phyloP scores from a whole-genome alignment of 805 yeast genomes.

The Candida verbasci region DNA sequence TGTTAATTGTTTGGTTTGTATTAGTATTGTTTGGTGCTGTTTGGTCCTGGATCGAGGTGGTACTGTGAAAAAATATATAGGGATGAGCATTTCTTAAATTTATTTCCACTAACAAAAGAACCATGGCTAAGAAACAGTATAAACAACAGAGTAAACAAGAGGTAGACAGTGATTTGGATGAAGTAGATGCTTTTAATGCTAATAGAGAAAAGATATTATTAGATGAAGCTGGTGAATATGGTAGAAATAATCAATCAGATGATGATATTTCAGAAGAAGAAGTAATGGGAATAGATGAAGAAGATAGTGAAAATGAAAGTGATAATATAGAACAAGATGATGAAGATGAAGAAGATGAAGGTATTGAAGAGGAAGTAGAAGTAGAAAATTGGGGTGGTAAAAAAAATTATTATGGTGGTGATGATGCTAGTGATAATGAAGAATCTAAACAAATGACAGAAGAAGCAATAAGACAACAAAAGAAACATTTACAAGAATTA shows the following conservation, averaged over 20 bases:
- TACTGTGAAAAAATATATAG: constrained; percentile 4
- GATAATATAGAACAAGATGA: constrained; percentile 35
- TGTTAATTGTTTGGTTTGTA: no score
- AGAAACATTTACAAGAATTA: constrained; percentile 64
- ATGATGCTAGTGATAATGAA: constrained; percentile 67
- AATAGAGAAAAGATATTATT: constrained; percentile 54
- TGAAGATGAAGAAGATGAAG: constrained; percentile 21
- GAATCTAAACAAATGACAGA: constrained; percentile 74
- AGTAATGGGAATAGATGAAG: constrained; percentile 35
- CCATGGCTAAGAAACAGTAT: no score
- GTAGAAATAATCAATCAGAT: constrained; percentile 16
- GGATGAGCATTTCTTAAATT: no score
- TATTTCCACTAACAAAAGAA: no score
- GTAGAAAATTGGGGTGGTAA: constrained; percentile 44
- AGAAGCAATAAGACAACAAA: constrained; percentile 86
- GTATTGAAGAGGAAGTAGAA: constrained; percentile 22
- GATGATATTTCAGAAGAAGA: constrained; percentile 47
- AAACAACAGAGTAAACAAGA: no score
- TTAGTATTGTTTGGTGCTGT: no score
- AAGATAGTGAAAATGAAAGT: constrained; percentile 37
- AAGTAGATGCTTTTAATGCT: constrained; percentile 64
- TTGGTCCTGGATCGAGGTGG: no score
- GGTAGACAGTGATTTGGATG: constrained; percentile 47
- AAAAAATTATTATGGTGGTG: constrained; percentile 56
- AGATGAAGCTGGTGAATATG: constrained; percentile 50